These are phyloP conservation scores for Tubosaeta sp. DNA, from an alignment of 768 basidiomycete genomes.

Conservation along the genomic window DNA sequence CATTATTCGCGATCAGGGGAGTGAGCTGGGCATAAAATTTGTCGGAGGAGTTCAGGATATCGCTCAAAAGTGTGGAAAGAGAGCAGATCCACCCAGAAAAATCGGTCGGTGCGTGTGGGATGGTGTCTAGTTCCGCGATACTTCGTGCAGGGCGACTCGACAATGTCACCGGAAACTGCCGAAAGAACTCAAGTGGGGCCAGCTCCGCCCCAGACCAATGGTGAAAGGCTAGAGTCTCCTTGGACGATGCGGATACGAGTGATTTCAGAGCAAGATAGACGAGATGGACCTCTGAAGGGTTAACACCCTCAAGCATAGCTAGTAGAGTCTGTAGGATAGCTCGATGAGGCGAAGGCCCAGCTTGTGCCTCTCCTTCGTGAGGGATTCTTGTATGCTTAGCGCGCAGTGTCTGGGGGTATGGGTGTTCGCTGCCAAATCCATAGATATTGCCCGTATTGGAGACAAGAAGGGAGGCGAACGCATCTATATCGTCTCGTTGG, in stretches of 20 bases:
- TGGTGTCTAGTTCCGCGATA: conserved; percentile 35
- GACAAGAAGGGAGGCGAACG: conserved; percentile 65
- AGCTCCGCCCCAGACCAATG: conserved; percentile 40
- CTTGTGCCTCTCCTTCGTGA: conserved; percentile 16
- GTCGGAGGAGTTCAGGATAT: conserved; percentile 50
- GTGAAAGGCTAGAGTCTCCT: conserved; percentile 26
- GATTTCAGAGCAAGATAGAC: conserved; percentile 66
- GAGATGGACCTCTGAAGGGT: conserved; percentile 45
- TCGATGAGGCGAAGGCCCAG: conserved; percentile 37
- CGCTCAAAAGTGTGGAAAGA: conserved; percentile 54
- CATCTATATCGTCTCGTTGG: conserved; percentile 65
- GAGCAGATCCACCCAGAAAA: conserved; percentile 63
- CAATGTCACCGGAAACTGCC: conserved; percentile 38
- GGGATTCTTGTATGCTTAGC: conserved; percentile 29
- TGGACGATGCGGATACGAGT: conserved; percentile 40
- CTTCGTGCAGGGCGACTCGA: conserved; percentile 29
- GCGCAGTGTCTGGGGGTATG: conserved; percentile 39
- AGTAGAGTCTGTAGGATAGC: conserved; percentile 53
- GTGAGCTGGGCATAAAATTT: conserved; percentile 67
- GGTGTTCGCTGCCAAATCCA: conserved; percentile 53
- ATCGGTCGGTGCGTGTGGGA: conserved; percentile 38
- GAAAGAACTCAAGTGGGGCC: conserved; percentile 46
- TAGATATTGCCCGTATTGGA: conserved; percentile 56
- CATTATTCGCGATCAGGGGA: conserved; percentile 51
- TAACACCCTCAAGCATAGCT: conserved; percentile 51